Percentiles rank a stretch among this genome's conserved stretches.
Conservation (phyloP, 306 rosid genomes). For the Glycine latifolia region DNA sequence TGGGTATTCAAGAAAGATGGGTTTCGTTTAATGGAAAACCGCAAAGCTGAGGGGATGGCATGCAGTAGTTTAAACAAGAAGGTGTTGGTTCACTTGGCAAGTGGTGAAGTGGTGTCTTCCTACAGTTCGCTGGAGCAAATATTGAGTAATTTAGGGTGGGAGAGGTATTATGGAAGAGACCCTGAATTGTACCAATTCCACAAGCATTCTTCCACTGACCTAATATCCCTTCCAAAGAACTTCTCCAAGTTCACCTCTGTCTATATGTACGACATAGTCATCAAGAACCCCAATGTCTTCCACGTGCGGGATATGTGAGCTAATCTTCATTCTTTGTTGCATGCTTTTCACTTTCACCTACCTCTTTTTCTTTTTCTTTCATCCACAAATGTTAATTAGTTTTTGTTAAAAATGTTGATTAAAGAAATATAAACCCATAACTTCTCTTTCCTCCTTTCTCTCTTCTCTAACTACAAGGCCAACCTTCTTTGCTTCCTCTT, state of each 20-base stretch:
- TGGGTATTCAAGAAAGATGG: constrained; percentile 77
- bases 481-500: too few species aligned
- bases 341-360: too few species aligned
- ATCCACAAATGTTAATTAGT: too few species aligned
- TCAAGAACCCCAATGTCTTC: constrained; percentile 75
- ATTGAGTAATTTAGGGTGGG: constrained; percentile 72
- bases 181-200: constrained; percentile 70
- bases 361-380: too few species aligned
- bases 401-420: too few species aligned
- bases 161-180: constrained; percentile 76
- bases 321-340: too few species aligned
- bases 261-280: constrained; percentile 78
- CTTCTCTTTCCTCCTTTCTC: too few species aligned
- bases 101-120: constrained; percentile 62
- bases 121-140: constrained; percentile 63
- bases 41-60: constrained; percentile 39
- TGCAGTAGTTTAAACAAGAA: constrained; percentile 39
- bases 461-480: too few species aligned
- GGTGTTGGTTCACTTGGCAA: constrained; percentile 68
- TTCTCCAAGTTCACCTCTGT: constrained; percentile 70
- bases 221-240: constrained; percentile 75
- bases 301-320: constrained; percentile 59
- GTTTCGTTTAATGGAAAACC: constrained; percentile 59
- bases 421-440: too few species aligned
- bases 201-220: constrained; percentile 70